Base-by-base conservation (phyloP, 2,329 filamentous ascomycete genomes). In the Fusarium miscanthi region DNA sequence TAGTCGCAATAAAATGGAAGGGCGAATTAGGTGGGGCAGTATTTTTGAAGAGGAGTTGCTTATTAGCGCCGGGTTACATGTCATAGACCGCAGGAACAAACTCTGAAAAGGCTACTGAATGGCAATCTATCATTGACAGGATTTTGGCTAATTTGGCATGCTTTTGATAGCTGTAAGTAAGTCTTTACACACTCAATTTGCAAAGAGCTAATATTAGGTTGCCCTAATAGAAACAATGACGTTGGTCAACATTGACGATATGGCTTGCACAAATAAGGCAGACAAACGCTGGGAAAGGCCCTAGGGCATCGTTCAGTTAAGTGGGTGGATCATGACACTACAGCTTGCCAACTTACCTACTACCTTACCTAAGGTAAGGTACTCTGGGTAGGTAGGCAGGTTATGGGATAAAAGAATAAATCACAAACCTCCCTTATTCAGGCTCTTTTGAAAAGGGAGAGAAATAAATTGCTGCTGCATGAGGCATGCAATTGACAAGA, bases 51-150 rank as follows among this genome's bases (percentile, higher is more conserved):
- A 61, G 60, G 57, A 73, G 52, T 73, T 68, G 70, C 70, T 63
- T 63, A 19, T 53, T 73, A 73, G 70, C 66, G 70, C 63, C 66
- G 38, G 25, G 57, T 67, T 37, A n/a, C 33, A 59, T 64, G 57
- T 46, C 66, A 62, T 46, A 31, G 40, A 59, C 46, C 57, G 56
- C 56, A 70, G 66, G 66, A 69, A 64, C 66, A 64, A 52, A 63
- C 60, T 58, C 19, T 52, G 30, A 48, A 35, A 43, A 45, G 35
- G 48, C 53, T 37, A 49, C 19, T 57, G 27, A 56, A 43, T 37
- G 41, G 49, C 45, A 58, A 69, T 64, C 66, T 46, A 25, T 41
- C 23, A 43, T 35, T 38, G 57, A 30, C 16, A 30, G 25, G 31
- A 27, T n/a, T 33, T 49, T 33, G 30, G 46, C 46, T 12, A 49